These are phyloP conservation scores for Verbena officinalis DNA, from an alignment of 257 asterid species.

Conservation along the genomic window DNA sequence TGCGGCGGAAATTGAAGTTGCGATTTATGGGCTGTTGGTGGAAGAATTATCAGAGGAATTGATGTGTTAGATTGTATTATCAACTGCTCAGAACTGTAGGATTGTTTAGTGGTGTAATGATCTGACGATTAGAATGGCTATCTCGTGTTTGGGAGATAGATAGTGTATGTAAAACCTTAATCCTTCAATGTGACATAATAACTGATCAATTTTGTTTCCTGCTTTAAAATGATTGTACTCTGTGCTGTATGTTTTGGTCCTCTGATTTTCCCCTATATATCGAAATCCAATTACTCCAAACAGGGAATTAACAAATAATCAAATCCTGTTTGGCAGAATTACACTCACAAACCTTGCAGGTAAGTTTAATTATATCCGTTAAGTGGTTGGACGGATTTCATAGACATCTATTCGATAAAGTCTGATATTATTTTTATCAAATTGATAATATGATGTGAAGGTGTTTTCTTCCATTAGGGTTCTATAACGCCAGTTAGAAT, in stretches of 20 bases:
- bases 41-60: constrained; percentile 53
- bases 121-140: constrained; percentile 2
- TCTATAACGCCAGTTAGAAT: too few relatives aligned
- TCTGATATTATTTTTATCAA: too few relatives aligned
- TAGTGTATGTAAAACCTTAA: constrained; percentile 24
- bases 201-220: constrained; percentile 20
- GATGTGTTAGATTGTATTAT: neutral
- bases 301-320: neutral
- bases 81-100: neutral
- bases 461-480: too few relatives aligned
- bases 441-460: too few relatives aligned
- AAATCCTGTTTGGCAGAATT: neutral
- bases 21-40: constrained; percentile 39
- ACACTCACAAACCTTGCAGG: too few relatives aligned
- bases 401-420: too few relatives aligned
- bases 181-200: constrained; percentile 26
- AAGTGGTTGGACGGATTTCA: too few relatives aligned
- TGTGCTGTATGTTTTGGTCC: too few relatives aligned
- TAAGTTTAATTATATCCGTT: too few relatives aligned
- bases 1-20: constrained; percentile 49
- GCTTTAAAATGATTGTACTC: neutral
- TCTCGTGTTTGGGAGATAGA: neutral
- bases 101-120: neutral
- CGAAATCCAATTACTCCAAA: too few relatives aligned
- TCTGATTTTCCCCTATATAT: too few relatives aligned